Conservation (phyloP, 164 flowering plant genomes). For the Echeveria elegans region DNA sequence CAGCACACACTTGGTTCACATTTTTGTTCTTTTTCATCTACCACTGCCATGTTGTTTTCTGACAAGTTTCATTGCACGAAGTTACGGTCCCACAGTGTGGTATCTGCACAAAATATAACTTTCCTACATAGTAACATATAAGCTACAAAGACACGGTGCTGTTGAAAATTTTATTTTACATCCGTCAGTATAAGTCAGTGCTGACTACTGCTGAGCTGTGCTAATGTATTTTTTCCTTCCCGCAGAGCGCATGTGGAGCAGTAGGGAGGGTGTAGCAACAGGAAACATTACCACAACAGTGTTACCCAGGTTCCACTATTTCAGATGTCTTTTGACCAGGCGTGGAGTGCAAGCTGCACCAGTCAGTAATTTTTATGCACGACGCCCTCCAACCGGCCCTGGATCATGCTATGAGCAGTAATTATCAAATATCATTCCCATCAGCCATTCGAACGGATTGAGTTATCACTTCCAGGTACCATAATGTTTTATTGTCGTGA, state of each 20-base stretch:
- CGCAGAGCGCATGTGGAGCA: slow-evolving; percentile 84
- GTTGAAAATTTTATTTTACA: not conserved
- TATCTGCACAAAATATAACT: not conserved
- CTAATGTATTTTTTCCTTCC: not conserved
- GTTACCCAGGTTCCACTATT: slow-evolving; percentile 67
- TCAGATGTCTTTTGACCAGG: slow-evolving; percentile 72
- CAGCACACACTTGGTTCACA: not conserved
- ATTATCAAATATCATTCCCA: too few relatives aligned
- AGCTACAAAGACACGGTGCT: not conserved
- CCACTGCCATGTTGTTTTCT: not conserved
- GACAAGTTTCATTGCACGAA: not conserved
- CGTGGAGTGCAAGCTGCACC: slow-evolving; percentile 91
- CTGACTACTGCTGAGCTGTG: not conserved
- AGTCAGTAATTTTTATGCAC: slow-evolving; percentile 52
- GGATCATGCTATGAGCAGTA: slow-evolving; percentile 83
- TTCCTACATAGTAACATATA: not conserved
- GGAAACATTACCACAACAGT: slow-evolving; percentile 31
- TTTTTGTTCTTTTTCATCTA: not conserved
- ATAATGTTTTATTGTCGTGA: too few relatives aligned
- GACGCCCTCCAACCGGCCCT: slow-evolving; percentile 56
- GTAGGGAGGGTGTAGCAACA: slow-evolving; percentile 29
- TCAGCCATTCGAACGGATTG: too few relatives aligned
- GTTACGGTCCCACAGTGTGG: not conserved
- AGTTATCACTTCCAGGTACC: too few relatives aligned
- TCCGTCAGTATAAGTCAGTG: not conserved